Percentiles rank a stretch among this genome's conserved stretches.
Evolutionary conservation across 2,329 filamentous ascomycete species (phyloP).

Genomic region (Microsporum canis): DNA sequence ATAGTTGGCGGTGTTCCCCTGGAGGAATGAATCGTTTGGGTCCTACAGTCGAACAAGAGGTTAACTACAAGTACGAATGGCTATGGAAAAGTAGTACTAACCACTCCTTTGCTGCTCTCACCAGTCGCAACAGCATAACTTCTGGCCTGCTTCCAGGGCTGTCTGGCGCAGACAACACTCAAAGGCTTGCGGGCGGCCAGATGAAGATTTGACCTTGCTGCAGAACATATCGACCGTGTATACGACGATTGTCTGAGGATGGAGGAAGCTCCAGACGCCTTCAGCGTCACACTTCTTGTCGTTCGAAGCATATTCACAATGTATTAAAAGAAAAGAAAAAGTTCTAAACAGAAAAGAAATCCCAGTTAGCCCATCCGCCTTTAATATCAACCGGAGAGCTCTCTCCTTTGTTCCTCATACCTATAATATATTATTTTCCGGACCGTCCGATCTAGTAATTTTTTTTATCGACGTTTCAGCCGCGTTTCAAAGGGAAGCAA

Average conservation of each 20-base stretch:
- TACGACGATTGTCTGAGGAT: conserved; percentile 27
- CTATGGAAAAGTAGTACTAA: conserved; percentile 29
- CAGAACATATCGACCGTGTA: conserved; percentile 10
- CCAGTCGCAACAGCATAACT: conserved; percentile 49
- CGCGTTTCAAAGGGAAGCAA: conserved; percentile 1
- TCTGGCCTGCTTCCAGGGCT: conserved; percentile 35
- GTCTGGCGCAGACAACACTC: conserved; percentile 29
- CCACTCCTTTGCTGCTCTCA: conserved; percentile 50
- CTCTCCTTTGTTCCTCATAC: neutral
- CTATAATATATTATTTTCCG: conserved; percentile 1
- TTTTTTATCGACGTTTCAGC: conserved; percentile 3
- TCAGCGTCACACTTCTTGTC: conserved; percentile 23
- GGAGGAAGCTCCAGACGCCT: conserved; percentile 29
- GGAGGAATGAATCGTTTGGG: conserved; percentile 90
- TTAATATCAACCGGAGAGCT: neutral
- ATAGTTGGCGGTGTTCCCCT: conserved; percentile 95
- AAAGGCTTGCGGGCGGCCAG: conserved; percentile 33
- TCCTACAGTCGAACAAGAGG: conserved; percentile 41
- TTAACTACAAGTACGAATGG: conserved; percentile 3
- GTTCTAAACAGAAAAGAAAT: neutral
- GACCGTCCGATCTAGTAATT: neutral
- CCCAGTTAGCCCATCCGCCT: neutral
- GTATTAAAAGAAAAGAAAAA: neutral
- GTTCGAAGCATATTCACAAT: conserved; percentile 13
- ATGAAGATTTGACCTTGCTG: conserved; percentile 20